These are phyloP conservation scores for Entoloma clypeatum DNA, from an alignment of 1,284 basidiomycete genomes.

Conservation along the genomic window DNA sequence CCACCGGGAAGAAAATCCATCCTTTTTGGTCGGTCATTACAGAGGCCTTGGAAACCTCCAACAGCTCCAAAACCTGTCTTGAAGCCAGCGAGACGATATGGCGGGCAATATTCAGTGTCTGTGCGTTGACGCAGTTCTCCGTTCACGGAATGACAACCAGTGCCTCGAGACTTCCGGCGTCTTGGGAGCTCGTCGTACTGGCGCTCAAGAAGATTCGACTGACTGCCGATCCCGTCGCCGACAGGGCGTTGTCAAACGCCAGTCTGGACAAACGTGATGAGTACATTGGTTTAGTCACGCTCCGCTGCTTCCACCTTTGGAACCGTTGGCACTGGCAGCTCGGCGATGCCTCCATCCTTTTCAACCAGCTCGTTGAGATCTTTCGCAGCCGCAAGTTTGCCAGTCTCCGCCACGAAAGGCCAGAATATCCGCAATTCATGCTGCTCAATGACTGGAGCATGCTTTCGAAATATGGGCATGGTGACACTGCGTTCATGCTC, in stretches of 20 bases:
- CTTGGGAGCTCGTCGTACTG: constrained; percentile 64
- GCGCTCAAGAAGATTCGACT: constrained; percentile 64
- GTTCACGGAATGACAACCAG: constrained; percentile 55
- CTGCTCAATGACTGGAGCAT: constrained; percentile 54
- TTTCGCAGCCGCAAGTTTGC: constrained; percentile 81
- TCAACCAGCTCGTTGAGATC: constrained; percentile 69
- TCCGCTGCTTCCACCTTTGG: constrained; percentile 71
- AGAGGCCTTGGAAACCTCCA: constrained; percentile 30
- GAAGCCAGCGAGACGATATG: constrained; percentile 71
- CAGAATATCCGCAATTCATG: constrained; percentile 81
- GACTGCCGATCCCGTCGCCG: constrained; percentile 46
- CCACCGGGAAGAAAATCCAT: constrained; percentile 25
- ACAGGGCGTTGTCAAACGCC: constrained; percentile 35
- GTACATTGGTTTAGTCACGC: constrained; percentile 73
- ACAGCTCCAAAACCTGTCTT: constrained; percentile 33
- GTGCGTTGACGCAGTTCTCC: constrained; percentile 79
- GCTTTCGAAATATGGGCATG: constrained; percentile 47
- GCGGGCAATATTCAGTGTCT: constrained; percentile 68
- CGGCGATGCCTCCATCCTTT: constrained; percentile 53
- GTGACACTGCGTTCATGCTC: constrained; percentile 75
- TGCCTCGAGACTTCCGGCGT: constrained; percentile 47
- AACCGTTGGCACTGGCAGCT: constrained; percentile 76
- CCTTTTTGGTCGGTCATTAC: constrained; percentile 48
- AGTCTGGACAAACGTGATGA: constrained; percentile 63
- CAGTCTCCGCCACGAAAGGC: constrained; percentile 70